Evolutionary conservation across 176 grass and related monocot genomes (phyloP), one percentile per base, ranked within the genome.

Genomic region (Phoenix roebelenii): DNA sequence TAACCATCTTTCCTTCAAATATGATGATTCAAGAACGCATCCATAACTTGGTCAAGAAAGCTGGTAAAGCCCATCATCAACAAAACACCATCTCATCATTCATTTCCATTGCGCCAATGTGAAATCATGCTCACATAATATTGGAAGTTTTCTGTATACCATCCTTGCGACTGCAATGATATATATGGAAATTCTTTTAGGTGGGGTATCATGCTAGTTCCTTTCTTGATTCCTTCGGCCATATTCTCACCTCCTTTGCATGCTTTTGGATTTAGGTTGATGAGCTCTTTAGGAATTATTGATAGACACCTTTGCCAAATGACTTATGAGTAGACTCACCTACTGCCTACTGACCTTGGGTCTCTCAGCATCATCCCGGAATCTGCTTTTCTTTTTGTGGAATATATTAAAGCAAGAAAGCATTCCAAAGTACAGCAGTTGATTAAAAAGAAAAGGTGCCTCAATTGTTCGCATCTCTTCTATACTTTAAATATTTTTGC

Each of bases 401-500:
- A 76, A 82, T 82, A 76, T 71, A 72, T 76, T 67, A 67, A 76
- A 82, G 73, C 61, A 52, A 60, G 29, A 39, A 82, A 74, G 55
- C 68, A 18, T 19, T 60, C 53, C 55, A 44, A 68, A 59, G 55
- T 72, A 70, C 59, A 69, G 10, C 49, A 55, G 22, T 30, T 55
- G 58, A n/a, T 52, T 30, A 72, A 49, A 71, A 70, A 53, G 48
- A 20, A 70, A 58, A 60, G 49, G 55, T 15, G 51, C 61, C 22
- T 19, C 18, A 23, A 60, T 60, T 72, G 15, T 44, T 72, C 44
- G 12, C 10, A 69, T 49, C 30, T 18, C 53, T 69, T 24, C 54
- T 16, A 57, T 54, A 19, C 25, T 55, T 29, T 23, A 17, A 23
- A 20, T 35, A 15, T 29, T 52, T 25, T 57, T 44, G 35, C 35